These are phyloP conservation scores for Penicillium cosmopolitanum DNA, from an alignment of 495 filamentous ascomycete species.

Conservation along the genomic window DNA sequence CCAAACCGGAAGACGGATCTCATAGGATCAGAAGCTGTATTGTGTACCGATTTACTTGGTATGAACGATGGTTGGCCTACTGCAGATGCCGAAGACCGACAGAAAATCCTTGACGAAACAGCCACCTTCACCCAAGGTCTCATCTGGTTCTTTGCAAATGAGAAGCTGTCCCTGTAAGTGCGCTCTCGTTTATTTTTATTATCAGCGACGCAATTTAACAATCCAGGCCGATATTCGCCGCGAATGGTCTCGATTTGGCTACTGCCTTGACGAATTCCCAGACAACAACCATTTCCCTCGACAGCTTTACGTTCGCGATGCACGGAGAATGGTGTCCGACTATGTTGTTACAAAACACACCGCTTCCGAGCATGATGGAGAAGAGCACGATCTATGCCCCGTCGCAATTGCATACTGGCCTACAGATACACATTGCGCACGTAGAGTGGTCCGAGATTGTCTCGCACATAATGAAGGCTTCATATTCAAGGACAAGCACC, in stretches of 20 bases:
- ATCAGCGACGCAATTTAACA: neutral
- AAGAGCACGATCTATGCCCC: neutral
- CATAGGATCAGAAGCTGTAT: neutral
- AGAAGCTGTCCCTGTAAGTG: neutral
- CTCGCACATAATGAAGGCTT: conserved; percentile 6
- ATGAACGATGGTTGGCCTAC: neutral
- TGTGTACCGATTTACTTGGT: neutral
- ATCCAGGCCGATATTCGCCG: neutral
- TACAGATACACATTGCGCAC: conserved; percentile 10
- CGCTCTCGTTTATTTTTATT: too few relatives aligned
- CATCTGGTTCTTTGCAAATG: neutral
- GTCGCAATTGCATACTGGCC: conserved; percentile 8
- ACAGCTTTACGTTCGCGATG: neutral
- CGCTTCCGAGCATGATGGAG: neutral
- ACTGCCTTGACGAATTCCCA: neutral
- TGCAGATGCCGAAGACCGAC: neutral
- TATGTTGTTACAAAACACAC: neutral
- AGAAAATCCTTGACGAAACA: neutral
- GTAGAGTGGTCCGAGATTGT: conserved; percentile 1
- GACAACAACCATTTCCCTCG: neutral
- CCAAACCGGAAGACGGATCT: neutral
- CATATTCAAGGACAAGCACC: conserved; percentile 11
- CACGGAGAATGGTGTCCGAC: neutral
- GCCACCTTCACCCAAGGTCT: neutral
- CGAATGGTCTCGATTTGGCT: neutral